These are phyloP conservation scores for Entomophthora muscae DNA, from an alignment of 371 early-diverging fungal genomes.

Conservation along the genomic window DNA sequence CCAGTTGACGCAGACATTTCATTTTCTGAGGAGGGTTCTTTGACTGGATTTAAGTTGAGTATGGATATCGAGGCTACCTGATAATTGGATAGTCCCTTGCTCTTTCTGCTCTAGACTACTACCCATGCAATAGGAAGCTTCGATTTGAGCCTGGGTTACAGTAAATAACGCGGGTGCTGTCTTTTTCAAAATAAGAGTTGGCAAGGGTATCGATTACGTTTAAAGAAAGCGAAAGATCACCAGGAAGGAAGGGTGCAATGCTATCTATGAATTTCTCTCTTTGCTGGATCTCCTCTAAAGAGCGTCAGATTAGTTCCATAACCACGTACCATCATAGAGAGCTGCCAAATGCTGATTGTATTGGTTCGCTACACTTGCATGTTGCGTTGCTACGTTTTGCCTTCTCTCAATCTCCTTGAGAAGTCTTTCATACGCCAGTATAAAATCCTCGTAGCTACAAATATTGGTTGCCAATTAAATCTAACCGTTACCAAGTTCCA, in stretches of 20 bases:
- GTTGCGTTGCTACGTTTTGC: not conserved
- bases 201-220: not conserved
- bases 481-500: not conserved
- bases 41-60: not conserved
- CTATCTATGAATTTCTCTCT: not conserved
- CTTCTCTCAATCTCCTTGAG: not conserved
- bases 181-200: not conserved
- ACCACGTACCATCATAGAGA: not conserved
- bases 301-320: not conserved
- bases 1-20: not conserved
- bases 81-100: no score
- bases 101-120: not conserved
- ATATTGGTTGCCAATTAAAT: not conserved
- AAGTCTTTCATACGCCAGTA: not conserved
- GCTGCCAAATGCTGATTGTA: not conserved
- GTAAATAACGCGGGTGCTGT: not conserved
- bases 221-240: not conserved
- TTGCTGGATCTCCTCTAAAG: not conserved
- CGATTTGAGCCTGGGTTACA: not conserved
- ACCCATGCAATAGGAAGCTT: not conserved
- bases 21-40: not conserved
- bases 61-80: no score
- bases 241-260: constrained; percentile 1
- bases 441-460: constrained; percentile 3
- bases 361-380: not conserved